A percentile compares a stretch with the other conserved stretches of the same genome.
Conservation (phyloP, 108 stramenopile species). For the Cyclotella sp. region DNA sequence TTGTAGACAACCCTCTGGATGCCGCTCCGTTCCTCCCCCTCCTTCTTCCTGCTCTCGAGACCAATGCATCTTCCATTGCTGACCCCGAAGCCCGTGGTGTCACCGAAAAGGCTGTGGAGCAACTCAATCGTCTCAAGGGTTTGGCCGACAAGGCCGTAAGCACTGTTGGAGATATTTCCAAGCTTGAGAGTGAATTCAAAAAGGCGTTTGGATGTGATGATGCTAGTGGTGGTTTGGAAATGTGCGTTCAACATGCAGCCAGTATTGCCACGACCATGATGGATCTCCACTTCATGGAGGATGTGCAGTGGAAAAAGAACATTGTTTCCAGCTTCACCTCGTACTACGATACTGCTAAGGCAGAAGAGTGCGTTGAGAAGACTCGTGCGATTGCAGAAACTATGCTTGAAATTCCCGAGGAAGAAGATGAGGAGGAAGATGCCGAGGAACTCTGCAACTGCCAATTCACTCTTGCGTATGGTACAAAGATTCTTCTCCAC, state of each 20-base stretch:
- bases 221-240: constrained; percentile 59
- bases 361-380: constrained; percentile 76
- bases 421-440: constrained; percentile 97
- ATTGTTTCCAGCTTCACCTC: constrained; percentile 55
- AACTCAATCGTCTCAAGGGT: constrained; percentile 85
- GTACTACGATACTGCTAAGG: constrained; percentile 72
- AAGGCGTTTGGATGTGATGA: constrained; percentile 61
- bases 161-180: constrained; percentile 84
- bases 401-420: constrained; percentile 87
- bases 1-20: constrained; percentile 96
- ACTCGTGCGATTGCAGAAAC: constrained; percentile 87
- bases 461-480: constrained; percentile 99
- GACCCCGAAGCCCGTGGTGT: constrained; percentile 95
- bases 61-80: constrained; percentile 93
- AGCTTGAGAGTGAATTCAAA: constrained; percentile 75
- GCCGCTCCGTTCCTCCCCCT: constrained; percentile 97
- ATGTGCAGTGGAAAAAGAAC: constrained; percentile 91
- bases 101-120: constrained; percentile 87
- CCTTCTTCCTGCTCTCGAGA: constrained; percentile 95
- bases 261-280: constrained; percentile 87
- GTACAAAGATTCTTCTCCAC: constrained; percentile 99
- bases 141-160: constrained; percentile 84
- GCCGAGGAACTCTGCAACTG: constrained; percentile 99
- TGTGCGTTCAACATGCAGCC: constrained; percentile 71
- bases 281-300: constrained; percentile 92